A percentile compares a stretch with the other conserved stretches of the same genome.
phyloP scores from a whole-genome alignment of 805 yeast genomes.

The Millerozyma miso region DNA sequence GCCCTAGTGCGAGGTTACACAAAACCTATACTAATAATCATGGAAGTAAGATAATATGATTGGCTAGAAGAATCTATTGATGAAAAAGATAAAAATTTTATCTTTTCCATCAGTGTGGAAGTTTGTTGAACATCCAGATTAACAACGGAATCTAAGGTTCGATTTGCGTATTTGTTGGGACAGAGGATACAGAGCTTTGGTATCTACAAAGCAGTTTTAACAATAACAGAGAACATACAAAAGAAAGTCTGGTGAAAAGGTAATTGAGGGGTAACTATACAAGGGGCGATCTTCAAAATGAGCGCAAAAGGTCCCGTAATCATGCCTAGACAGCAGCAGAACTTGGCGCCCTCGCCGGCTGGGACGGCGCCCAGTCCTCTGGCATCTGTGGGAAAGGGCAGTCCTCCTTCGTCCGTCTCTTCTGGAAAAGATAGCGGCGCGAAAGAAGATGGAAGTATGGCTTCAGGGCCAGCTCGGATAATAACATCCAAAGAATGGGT shows the following conservation, averaged over 20 bases:
- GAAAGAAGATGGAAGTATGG: background rate
- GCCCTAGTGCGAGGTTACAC: background rate
- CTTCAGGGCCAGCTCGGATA: slow-evolving; percentile 36
- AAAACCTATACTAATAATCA: background rate
- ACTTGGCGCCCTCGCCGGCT: slow-evolving; percentile 14
- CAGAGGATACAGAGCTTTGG: background rate
- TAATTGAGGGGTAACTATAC: background rate
- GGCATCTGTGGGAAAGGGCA: background rate
- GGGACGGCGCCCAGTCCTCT: slow-evolving; percentile 12
- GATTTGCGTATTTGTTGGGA: too few relatives aligned
- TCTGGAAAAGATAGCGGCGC: slow-evolving; percentile 7
- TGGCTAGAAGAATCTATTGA: slow-evolving; percentile 17
- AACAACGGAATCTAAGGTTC: too few relatives aligned
- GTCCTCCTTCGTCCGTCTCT: slow-evolving; percentile 9
- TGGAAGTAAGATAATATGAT: slow-evolving; percentile 2
- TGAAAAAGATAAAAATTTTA: slow-evolving; percentile 28
- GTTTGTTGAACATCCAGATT: too few relatives aligned
- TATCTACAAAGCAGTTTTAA: background rate
- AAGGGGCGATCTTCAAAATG: slow-evolving; percentile 5
- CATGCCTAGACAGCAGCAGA: slow-evolving; percentile 14
- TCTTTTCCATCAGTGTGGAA: slow-evolving; percentile 9
- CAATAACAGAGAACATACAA: background rate
- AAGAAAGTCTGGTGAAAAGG: background rate
- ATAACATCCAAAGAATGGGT: slow-evolving; percentile 59
- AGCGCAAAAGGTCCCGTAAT: slow-evolving; percentile 14